Base-by-base conservation (phyloP, 495 filamentous ascomycete genomes). In the Paragyromitra xinjiangensis region DNA sequence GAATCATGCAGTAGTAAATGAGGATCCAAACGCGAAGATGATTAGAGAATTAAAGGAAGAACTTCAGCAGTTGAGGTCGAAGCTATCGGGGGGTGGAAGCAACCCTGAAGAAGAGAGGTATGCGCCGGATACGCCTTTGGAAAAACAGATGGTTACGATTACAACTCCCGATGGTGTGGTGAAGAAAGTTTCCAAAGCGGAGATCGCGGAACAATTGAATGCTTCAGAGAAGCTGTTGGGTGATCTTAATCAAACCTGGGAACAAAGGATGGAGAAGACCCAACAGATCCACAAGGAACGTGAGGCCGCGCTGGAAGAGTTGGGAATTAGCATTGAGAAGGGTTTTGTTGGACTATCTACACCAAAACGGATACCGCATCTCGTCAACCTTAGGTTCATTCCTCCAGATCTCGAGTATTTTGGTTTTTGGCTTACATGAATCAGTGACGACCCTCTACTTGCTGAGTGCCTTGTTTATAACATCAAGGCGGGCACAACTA, bases 1-100 rank as follows among this genome's bases (percentile, higher is more conserved):
- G 93, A 98, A 99, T 85, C 96, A 99, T 83, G 95, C 95, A 48
- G 96, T 99, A 37, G 92, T 99, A 83, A 99, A 99, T 86, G 95
- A 99, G 82, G 95, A 98, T 85, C 94, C 95, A 53, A 99, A 99
- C 82, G 95, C 95, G 74, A 90, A 95, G 71, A 99, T 99, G 95
- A 98, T 99, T 72, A 88, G 95, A 80, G 95, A 99, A 81, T 85
- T 99, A 69, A 99, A 98, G 83, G 95, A 99, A 82, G 95, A 99
- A 80, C 84, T 99, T 73, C 89, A 93, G 4, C 87, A 95, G 65
- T 86, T 99, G 40, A 88, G 95, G 78, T 91, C 92, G 78, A 98
- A 98, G 82, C 88, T 99, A 14, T 91, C 90, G 71, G 90, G 92
- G 63, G 92, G 91, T 55, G 86, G 83, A 40, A 84, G 84, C 22